Evolutionary conservation across 116 monocot species (phyloP), one percentile per base, ranked within the genome.

Genomic region (Posidonia oceanica): DNA sequence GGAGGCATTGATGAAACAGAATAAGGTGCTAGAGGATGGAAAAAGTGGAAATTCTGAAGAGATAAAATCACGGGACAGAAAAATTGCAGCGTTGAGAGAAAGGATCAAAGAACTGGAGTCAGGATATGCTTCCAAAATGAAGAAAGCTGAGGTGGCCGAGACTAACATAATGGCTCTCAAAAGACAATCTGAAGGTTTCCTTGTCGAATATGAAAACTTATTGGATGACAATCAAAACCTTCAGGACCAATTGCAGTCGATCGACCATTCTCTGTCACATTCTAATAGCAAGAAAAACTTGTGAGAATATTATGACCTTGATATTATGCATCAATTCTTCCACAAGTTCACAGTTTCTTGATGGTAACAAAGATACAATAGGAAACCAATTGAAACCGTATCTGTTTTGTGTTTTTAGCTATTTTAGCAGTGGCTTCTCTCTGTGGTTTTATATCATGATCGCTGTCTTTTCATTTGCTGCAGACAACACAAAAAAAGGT

Each of bases 1-100:
- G 81, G 89, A 85, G 57, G 81, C 81, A 61, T 76, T 67, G 5
- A 75, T 68, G 73, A 89, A 85, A 59, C 75, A 78, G 41, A 83
- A 76, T 66, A 85, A 67, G 67, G 56, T 53, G n/a, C 38, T 77
- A 11, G 85, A 85, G 72, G 83, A 83, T 40, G 62, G 65, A 23
- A 61, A 85, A 75, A 81, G 81, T 44, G 62, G 65, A 23, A 61
- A 66, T 7, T 40, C 58, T 2, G 76, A 67, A 14, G 81, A 76
- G 20, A 11, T 83, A 21, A 76, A 81, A 42, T 54, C 70, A 39
- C 52, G 63, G 4, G 79, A 81, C 3, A 70, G 62, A 52, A 81
- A 77, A 42, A 68, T 85, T 10, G 70, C 62, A 4, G 62, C 14
- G 38, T 48, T 89, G 64, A 74, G 73, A 12, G 70, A 66, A 39